These are phyloP conservation scores for Fraxinus floribunda DNA, from an alignment of 305 asterid species.

Conservation along the genomic window DNA sequence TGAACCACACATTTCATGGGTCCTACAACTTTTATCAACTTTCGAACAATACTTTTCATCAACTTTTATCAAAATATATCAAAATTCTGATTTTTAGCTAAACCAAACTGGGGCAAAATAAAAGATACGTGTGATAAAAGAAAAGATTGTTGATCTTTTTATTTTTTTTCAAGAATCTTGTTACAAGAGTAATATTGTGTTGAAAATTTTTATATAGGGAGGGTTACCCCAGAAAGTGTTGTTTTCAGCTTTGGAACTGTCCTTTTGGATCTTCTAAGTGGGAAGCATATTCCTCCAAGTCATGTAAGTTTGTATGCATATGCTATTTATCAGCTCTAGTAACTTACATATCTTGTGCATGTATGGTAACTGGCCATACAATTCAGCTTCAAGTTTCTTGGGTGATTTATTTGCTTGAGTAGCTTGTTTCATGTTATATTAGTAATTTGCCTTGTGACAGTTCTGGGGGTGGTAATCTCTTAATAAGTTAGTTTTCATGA, in stretches of 20 bases:
- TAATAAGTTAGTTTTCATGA: not conserved
- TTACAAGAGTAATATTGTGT: slow-evolving; percentile 8
- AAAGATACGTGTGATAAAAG: not conserved
- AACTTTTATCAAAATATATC: too few relatives aligned
- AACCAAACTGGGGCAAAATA: not conserved
- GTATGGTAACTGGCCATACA: not conserved
- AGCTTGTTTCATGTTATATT: not conserved
- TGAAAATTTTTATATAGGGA: slow-evolving; percentile 51
- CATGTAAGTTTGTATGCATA: slow-evolving; percentile 55
- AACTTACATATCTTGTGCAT: slow-evolving; percentile 15
- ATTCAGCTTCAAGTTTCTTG: slow-evolving; percentile 4
- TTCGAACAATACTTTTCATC: not conserved
- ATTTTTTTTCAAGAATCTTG: not conserved
- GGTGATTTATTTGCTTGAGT: not conserved
- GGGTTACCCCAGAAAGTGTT: slow-evolving; percentile 98
- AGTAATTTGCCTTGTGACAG: not conserved
- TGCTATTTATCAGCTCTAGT: slow-evolving; percentile 18
- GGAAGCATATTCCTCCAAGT: slow-evolving; percentile 94
- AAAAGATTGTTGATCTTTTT: not conserved
- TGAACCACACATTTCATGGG: not conserved
- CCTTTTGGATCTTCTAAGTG: slow-evolving; percentile 95
- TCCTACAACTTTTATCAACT: not conserved
- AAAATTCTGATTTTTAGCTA: too few relatives aligned
- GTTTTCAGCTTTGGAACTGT: slow-evolving; percentile 97
- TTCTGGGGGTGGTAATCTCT: slow-evolving; percentile 10